Conservation (phyloP, 2,329 filamentous ascomycete species). For the Cylindrodendrum hubeiense region DNA sequence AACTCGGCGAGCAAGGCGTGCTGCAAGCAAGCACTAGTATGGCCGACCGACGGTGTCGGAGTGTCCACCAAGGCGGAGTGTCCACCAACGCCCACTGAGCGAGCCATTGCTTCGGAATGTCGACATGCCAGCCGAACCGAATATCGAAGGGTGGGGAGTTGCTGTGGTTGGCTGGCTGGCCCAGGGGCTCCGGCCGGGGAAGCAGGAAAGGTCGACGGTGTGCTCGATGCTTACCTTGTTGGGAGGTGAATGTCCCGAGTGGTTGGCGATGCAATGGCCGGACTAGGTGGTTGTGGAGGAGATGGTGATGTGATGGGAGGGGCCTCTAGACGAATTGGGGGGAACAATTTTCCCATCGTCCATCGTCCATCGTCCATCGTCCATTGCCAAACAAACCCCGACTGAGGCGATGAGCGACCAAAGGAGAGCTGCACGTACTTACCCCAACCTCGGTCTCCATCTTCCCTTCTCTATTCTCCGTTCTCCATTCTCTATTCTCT, state of each 20-base stretch:
- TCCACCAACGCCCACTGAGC: slow-evolving; percentile 32
- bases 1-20: slow-evolving; percentile 29
- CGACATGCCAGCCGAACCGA: slow-evolving; percentile 36
- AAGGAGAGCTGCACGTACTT: neutral
- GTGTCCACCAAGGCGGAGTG: slow-evolving; percentile 24
- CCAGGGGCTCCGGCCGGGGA: slow-evolving; percentile 36
- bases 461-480: too few relatives aligned
- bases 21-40: slow-evolving; percentile 34
- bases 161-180: slow-evolving; percentile 25
- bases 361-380: too few relatives aligned
- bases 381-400: neutral
- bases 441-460: neutral
- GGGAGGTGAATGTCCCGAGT: slow-evolving; percentile 21
- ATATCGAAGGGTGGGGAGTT: slow-evolving; percentile 12
- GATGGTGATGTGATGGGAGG: neutral
- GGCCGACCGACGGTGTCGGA: slow-evolving; percentile 15
- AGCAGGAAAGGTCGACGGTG: slow-evolving; percentile 29
- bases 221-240: slow-evolving; percentile 9
- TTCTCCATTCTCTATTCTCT: too few relatives aligned
- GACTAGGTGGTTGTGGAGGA: neutral
- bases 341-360: neutral
- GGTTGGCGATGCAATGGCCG: slow-evolving; percentile 5
- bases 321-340: neutral
- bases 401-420: neutral
- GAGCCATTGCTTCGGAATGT: slow-evolving; percentile 44